Percentiles rank a stretch among this genome's conserved stretches.
These are phyloP conservation scores for Prunella vulgaris DNA, from an alignment of 257 asterid genomes.

Conservation along the genomic window DNA sequence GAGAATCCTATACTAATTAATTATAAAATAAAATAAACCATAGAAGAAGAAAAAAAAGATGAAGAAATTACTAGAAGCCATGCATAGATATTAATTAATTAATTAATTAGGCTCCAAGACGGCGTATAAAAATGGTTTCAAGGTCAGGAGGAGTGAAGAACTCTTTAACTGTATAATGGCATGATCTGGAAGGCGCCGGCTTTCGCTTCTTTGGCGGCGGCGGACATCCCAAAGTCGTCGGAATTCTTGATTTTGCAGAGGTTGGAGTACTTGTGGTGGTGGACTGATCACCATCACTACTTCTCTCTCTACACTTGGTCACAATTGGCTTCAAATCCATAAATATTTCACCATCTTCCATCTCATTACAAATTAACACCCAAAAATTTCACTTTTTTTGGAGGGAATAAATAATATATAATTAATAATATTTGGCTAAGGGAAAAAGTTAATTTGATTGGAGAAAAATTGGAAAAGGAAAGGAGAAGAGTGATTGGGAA, in stretches of 20 bases:
- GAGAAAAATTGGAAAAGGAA: constrained; percentile 11
- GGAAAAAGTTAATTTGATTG: background rate
- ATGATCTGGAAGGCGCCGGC: background rate
- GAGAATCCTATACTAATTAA: constrained; percentile 8
- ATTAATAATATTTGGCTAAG: background rate
- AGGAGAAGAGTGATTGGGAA: constrained; percentile 26
- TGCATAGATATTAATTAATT: no score
- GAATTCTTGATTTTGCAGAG: constrained; percentile 36
- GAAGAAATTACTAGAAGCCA: no score
- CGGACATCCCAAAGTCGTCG: constrained; percentile 30
- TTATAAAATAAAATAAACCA: background rate
- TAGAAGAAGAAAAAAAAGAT: no score
- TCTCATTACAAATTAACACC: no score
- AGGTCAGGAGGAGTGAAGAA: constrained; percentile 39
- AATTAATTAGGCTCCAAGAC: constrained; percentile 9
- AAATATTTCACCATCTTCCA: constrained; percentile 19
- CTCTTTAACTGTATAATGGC: constrained; percentile 10
- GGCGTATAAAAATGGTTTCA: constrained; percentile 30
- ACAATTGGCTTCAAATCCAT: constrained; percentile 34
- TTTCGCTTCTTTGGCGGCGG: constrained; percentile 45
- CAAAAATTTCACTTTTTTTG: no score
- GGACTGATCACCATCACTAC: constrained; percentile 16
- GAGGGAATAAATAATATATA: no score
- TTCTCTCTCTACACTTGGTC: constrained; percentile 11
- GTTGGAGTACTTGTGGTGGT: constrained; percentile 30